A percentile compares a stretch with the other conserved stretches of the same genome.
Evolutionary conservation across 805 yeast species (phyloP).

Genomic region (Alloascoidea africana): DNA sequence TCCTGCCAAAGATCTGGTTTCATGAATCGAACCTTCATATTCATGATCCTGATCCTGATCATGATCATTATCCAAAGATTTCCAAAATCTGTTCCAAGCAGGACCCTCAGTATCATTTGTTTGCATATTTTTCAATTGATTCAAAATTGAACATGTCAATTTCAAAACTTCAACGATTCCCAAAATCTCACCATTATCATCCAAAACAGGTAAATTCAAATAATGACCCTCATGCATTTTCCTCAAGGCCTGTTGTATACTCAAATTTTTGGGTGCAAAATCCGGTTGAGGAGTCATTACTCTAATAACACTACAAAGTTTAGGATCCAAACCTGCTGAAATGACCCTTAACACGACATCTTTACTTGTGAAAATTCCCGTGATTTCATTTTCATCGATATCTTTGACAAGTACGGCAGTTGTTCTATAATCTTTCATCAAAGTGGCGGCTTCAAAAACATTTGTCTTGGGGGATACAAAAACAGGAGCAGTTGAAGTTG

Average conservation of each 20-base stretch:
- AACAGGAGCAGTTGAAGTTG: conserved; percentile 43
- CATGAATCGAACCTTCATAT: conserved; percentile 14
- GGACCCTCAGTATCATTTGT: conserved; percentile 39
- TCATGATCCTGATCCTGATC: conserved; percentile 36
- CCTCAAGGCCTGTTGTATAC: conserved; percentile 71
- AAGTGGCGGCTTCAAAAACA: conserved; percentile 59
- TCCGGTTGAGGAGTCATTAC: conserved; percentile 93
- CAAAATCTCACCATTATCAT: conserved; percentile 37
- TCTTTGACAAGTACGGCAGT: conserved; percentile 80
- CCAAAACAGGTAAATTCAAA: conserved; percentile 68
- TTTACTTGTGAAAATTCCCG: conserved; percentile 82
- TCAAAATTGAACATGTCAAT: conserved; percentile 71
- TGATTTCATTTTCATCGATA: conserved; percentile 46
- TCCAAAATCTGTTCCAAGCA: conserved; percentile 87
- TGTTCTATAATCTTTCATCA: conserved; percentile 63
- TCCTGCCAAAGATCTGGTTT: not conserved
- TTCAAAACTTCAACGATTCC: conserved; percentile 81
- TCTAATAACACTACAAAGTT: conserved; percentile 60
- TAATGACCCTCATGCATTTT: conserved; percentile 88
- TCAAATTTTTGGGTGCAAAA: conserved; percentile 42
- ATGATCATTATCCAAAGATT: conserved; percentile 55
- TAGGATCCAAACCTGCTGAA: conserved; percentile 78
- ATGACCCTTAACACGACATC: conserved; percentile 82
- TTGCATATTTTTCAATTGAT: conserved; percentile 59
- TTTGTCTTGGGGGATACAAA: conserved; percentile 55